Evolutionary conservation across 371 early-diverging fungal genomes (phyloP), one percentile per base, ranked within the genome.

Genomic region (Rhizopus microsporus): DNA sequence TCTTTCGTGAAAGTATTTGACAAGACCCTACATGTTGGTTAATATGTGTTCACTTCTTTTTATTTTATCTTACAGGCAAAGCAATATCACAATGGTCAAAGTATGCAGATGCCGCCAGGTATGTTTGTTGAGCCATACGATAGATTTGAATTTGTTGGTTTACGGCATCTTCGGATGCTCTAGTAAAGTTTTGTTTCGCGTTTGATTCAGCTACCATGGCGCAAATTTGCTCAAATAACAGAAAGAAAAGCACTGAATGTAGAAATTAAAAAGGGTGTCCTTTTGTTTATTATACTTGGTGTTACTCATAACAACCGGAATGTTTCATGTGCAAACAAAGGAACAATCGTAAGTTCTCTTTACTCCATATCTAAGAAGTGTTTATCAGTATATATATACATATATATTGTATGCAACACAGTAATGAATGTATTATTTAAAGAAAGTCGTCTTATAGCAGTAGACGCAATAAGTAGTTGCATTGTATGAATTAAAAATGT

Each of bases 161-260:
- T 34, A 87, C 60, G 23, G 76, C 75, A 56, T 85, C 81, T 63
- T 85, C 85, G 15, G 80, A 56, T 39, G 72, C 72, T 13, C 74
- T 67, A 5, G 77, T 45, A 58, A 76, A 87, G 74, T 87, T 87
- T 72, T 87, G 87, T 55, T 77, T 81, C 39, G 82, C 79, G 54
- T 83, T 62, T 7, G 74, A 73, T 45, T 43, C 38, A 45, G 17
- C 16, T 33, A 59, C 37, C 56, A 62, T 57, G 15, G 12, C 16
- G 17, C 23, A 3, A 16, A 43, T 23, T 30, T 17, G 54, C 23
- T 23, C 23, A 23, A 38, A 13, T 12, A 30, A 49, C 35, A 32
- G 39, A 49, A 46, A 23, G 34, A 33, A 40, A n/a, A 55, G 33
- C 30, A 44, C 8, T 45, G 55, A 7, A 42, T n/a, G 16, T 42